Evolutionary conservation across 1,284 basidiomycete species (phyloP).

Genomic region (Ganoderma multipileum): DNA sequence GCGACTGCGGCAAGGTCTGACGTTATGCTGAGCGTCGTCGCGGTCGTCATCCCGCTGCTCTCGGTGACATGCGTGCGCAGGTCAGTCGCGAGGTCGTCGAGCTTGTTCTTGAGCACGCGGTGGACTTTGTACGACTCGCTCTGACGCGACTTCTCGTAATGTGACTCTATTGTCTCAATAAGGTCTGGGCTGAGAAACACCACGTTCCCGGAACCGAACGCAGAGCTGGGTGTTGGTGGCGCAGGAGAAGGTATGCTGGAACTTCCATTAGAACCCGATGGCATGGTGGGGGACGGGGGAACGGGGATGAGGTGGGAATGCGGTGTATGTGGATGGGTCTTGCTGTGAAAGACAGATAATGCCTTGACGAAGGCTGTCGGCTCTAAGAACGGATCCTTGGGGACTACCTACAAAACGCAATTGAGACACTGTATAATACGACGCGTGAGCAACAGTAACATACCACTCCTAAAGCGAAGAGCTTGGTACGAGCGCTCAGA

Average conservation of each 20-base stretch:
- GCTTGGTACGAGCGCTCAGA: conserved; percentile 69
- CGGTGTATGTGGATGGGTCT: conserved; percentile 34
- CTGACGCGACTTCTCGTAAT: conserved; percentile 58
- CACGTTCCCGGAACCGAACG: conserved; percentile 7
- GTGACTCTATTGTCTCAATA: conserved; percentile 53
- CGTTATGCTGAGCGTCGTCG: conserved; percentile 51
- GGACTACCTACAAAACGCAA: conserved; percentile 48
- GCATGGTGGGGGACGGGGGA: conserved; percentile 28
- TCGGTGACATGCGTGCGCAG: conserved; percentile 40
- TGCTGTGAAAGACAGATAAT: conserved; percentile 35
- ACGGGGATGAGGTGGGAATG: conserved; percentile 29
- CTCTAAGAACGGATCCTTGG: conserved; percentile 80
- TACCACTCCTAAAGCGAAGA: conserved; percentile 58
- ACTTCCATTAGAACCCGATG: conserved; percentile 23
- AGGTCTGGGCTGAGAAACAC: conserved; percentile 54
- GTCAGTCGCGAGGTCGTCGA: conserved; percentile 52
- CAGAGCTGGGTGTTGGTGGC: conserved; percentile 14
- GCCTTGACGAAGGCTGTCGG: conserved; percentile 56
- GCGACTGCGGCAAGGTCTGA: conserved; percentile 50
- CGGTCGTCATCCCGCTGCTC: conserved; percentile 34
- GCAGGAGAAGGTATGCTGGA: conserved; percentile 5
- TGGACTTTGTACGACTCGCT: conserved; percentile 68
- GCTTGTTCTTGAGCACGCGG: conserved; percentile 59
- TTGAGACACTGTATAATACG: conserved; percentile 11
- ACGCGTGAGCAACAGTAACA: conserved; percentile 21